Conservation (phyloP, 1,284 basidiomycete species). For the Ganoderma multipileum region DNA sequence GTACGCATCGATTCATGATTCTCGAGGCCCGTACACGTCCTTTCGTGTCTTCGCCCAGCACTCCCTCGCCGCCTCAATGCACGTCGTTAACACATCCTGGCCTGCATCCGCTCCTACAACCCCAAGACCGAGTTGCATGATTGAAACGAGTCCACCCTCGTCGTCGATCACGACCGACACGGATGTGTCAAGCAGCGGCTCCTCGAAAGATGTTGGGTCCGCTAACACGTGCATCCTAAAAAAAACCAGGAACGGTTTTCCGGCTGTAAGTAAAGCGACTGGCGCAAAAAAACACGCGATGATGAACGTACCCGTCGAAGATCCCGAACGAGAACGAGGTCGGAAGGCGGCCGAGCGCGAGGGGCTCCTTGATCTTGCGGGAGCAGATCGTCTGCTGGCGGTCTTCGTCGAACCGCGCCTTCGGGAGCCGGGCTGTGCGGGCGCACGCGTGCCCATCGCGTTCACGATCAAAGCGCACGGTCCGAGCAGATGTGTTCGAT, state of each 20-base stretch:
- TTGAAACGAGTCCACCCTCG: conserved; percentile 56
- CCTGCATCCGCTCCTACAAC: conserved; percentile 31
- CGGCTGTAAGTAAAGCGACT: background rate
- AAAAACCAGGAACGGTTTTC: background rate
- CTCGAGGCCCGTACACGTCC: conserved; percentile 25
- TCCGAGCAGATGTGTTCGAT: background rate
- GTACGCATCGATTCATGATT: conserved; percentile 15
- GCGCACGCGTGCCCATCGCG: background rate
- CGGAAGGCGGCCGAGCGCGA: conserved; percentile 60
- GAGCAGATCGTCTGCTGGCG: conserved; percentile 73
- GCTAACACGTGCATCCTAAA: conserved; percentile 71
- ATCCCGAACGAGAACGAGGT: conserved; percentile 82
- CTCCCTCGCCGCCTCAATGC: conserved; percentile 54
- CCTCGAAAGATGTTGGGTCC: conserved; percentile 92
- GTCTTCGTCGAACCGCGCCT: conserved; percentile 77
- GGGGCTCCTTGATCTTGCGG: conserved; percentile 52
- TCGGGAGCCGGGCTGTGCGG: conserved; percentile 73
- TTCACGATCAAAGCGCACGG: no score
- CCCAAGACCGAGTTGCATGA: conserved; percentile 65
- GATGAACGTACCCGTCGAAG: conserved; percentile 70
- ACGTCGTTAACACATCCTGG: conserved; percentile 50
- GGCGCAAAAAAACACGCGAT: background rate
- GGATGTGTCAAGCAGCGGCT: conserved; percentile 79
- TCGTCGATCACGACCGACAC: conserved; percentile 73
- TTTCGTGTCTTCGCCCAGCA: conserved; percentile 37